phyloP scores from a whole-genome alignment of 1,139 yeast species.

The Nakaseomyces glabratus region DNA sequence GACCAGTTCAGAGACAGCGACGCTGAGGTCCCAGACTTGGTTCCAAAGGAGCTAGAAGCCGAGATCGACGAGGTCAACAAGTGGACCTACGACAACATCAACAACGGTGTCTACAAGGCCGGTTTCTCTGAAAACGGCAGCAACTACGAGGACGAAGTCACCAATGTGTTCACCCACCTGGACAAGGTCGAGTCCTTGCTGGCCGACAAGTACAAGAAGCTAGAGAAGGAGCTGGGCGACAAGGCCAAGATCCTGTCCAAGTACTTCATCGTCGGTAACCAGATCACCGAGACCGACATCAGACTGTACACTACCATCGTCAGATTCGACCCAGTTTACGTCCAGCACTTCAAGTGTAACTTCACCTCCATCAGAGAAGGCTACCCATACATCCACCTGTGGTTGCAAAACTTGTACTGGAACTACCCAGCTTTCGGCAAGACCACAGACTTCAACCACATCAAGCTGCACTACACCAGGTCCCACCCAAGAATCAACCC shows the following conservation, averaged over 20 bases:
- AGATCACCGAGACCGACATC: conserved; percentile 81
- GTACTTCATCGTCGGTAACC: conserved; percentile 45
- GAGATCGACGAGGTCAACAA: conserved; percentile 69
- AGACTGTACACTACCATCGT: conserved; percentile 75
- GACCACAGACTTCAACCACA: conserved; percentile 82
- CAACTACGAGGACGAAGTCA: conserved; percentile 68
- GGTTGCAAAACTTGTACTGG: conserved; percentile 85
- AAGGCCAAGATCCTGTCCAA: conserved; percentile 22
- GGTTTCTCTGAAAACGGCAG: conserved; percentile 85
- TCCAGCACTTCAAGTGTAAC: conserved; percentile 92
- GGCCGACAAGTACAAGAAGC: conserved; percentile 37
- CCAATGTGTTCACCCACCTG: conserved; percentile 55
- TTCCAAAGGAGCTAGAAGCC: conserved; percentile 46
- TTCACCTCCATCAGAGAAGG: conserved; percentile 70
- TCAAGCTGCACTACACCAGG: conserved; percentile 75
- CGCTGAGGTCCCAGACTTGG: conserved; percentile 45
- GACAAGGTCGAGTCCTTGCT: conserved; percentile 69
- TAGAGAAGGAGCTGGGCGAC: conserved; percentile 26
- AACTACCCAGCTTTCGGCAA: conserved; percentile 62
- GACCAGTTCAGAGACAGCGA: conserved; percentile 40
- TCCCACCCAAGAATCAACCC: conserved; percentile 80
- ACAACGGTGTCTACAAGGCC: conserved; percentile 89
- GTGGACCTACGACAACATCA: conserved; percentile 81
- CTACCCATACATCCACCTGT: conserved; percentile 68
- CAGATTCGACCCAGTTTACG: conserved; percentile 85